Evolutionary conservation across 2,329 filamentous ascomycete genomes (phyloP).

Genomic region (Amauroascus verrucosus): DNA sequence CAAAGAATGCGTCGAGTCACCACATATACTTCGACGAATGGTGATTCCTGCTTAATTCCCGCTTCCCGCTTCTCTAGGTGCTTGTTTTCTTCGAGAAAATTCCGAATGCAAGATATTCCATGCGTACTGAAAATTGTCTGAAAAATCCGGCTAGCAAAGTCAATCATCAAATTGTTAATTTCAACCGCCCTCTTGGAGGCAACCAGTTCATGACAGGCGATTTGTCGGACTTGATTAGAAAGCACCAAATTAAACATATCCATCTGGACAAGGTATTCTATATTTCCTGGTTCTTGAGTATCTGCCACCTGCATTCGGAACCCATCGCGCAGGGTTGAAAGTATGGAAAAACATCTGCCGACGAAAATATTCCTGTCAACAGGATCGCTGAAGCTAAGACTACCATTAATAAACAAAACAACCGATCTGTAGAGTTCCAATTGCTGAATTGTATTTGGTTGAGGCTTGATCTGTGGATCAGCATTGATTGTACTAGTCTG

Average conservation of each 20-base stretch:
- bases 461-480: constrained; percentile 4
- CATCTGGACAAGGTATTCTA: constrained; percentile 14
- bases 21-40: constrained; percentile 39
- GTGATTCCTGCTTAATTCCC: constrained; percentile 39
- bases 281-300: background rate
- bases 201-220: constrained; percentile 29
- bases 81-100: constrained; percentile 39
- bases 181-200: constrained; percentile 19
- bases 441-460: constrained; percentile 11
- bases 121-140: constrained; percentile 24
- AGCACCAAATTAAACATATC: constrained; percentile 27
- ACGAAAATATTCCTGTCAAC: constrained; percentile 44
- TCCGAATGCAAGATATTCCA: constrained; percentile 30
- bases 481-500: constrained; percentile 10
- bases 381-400: constrained; percentile 45
- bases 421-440: constrained; percentile 32
- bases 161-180: constrained; percentile 25
- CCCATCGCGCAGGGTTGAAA: constrained; percentile 22
- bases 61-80: constrained; percentile 34
- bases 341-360: constrained; percentile 25
- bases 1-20: constrained; percentile 37
- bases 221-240: constrained; percentile 31
- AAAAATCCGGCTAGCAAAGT: constrained; percentile 30
- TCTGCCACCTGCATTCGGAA: constrained; percentile 7
- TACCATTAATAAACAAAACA: constrained; percentile 41